Evolutionary conservation across 2,329 filamentous ascomycete species (phyloP), one percentile per base, ranked within the genome.

Genomic region (Aspergillus fischeri): DNA sequence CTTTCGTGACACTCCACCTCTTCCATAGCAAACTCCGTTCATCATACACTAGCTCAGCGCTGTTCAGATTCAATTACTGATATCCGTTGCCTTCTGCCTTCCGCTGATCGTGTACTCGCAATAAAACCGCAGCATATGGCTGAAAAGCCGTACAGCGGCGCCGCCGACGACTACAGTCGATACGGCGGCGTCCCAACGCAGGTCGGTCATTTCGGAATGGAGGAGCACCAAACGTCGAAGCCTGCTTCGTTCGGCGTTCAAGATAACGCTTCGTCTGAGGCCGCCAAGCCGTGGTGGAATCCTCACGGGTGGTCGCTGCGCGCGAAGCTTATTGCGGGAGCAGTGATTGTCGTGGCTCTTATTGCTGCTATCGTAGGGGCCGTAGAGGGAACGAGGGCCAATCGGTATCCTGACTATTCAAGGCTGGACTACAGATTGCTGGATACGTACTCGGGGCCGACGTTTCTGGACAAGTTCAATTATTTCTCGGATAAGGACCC

Each of bases 301-400:
- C 78, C 80, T 0, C 75, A 75, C 51, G 75, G 75, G 49, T 87
- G 84, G 85, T 73, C 78, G 44, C 79, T 80, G 66, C 79, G 77
- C 57, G 76, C 73, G 10, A 86, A 81, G 80, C 67, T 77, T 24
- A 71, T 81, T 5, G 76, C 62, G 3, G 66, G 73, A 1, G 65
- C 79, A 10, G 75, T 64, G 7, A 62, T 73, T 1, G 61, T 75
- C 1, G 55, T 78, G 1, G 62, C 80, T 8, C 67, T 86, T 14
- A 64, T 83, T 44, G 72, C 83, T 8, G 71, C 78, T 38, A 72
- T 85, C 48, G 75, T 82, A 7, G 76, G 81, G 14, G 67, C 70
- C 1, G 71, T 75, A 14, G 69, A 74, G 49, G 75, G 70, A 2
- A 67, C 65, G 28, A 71, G 72, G 55, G 61, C 65, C 1, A 75